Base-by-base conservation (phyloP, 2,329 filamentous ascomycete species). In the Parastagonospora nodorum region DNA sequence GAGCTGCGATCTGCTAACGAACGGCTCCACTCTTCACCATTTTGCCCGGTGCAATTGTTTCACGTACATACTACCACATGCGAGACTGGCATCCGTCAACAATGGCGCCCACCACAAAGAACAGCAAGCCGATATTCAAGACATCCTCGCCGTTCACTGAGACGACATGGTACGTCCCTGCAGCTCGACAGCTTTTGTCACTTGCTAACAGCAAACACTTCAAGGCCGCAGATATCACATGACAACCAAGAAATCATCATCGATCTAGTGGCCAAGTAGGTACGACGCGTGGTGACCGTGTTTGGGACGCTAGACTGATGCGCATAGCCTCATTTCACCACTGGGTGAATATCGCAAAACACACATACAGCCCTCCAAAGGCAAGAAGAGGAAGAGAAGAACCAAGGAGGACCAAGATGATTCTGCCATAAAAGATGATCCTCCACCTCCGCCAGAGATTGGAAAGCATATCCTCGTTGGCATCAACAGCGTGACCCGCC, bases 181-280 rank as follows among this genome's bases (percentile, higher is more conserved):
- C 19, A 24, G 19, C 19, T 24, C 19, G 19, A 24, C 19, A 24
- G 5, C 5, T 24, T 24, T 24, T 5, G 19, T 36, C 12, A 8
- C 11, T 32, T 35, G 12, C 4, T 32, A 38, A 42, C 29, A 42
- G 39, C 48, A 65, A 31, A 64, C 41, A 16, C 28, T 32, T 2
- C 5, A 42, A 90, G 88, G 86, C 88, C 88, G 7, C 71, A 79
- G 36, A 78, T 88, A 37, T 76, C 78, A 2, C 66, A 74, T 14
- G 75, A 83, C 42, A 78, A 88, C 45, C 85, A 89, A 69, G 81
- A 86, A 44, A 78, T 80, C 4, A 86, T 89, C 32, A 67, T 89
- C 8, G 85, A 89, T 55, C 76, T 90, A 42, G 77, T 89, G 5
- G 88, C 83, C 81, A 82, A 78, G 87, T 89, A 79, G 61, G 76